These are phyloP conservation scores for Domatiomyces globalis DNA, from an alignment of 2,329 filamentous ascomycete species.

Conservation along the genomic window DNA sequence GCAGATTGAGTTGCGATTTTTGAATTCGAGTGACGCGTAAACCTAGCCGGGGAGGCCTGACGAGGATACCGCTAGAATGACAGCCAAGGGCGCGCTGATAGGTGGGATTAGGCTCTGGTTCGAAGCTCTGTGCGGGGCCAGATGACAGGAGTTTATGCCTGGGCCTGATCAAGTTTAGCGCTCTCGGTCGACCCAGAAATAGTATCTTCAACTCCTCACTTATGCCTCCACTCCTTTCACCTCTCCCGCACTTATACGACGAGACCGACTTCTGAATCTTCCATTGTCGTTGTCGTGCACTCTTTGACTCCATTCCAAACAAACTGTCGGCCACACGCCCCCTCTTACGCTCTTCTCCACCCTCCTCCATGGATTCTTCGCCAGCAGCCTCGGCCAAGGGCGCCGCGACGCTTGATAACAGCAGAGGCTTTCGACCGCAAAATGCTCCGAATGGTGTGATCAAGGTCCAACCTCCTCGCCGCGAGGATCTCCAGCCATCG, in stretches of 20 bases:
- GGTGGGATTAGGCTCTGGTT: too few relatives aligned
- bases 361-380: neutral
- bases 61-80: too few relatives aligned
- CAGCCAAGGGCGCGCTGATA: too few relatives aligned
- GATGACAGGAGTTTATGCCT: neutral
- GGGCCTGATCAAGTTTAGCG: neutral
- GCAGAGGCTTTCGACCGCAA: slow-evolving; percentile 33
- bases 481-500: slow-evolving; percentile 71
- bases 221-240: neutral
- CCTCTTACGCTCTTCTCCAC: neutral
- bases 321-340: neutral
- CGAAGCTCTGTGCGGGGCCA: too few relatives aligned
- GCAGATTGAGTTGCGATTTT: too few relatives aligned
- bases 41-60: too few relatives aligned
- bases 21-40: too few relatives aligned
- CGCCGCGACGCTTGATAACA: neutral
- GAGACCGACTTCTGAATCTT: neutral
- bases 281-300: neutral
- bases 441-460: slow-evolving; percentile 38
- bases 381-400: neutral
- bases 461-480: slow-evolving; percentile 62
- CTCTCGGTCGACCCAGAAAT: neutral
- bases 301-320: neutral
- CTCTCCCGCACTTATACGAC: neutral
- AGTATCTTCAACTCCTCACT: neutral